Base-by-base conservation (phyloP, 495 filamentous ascomycete genomes). In the Daldinia bambusicola region DNA sequence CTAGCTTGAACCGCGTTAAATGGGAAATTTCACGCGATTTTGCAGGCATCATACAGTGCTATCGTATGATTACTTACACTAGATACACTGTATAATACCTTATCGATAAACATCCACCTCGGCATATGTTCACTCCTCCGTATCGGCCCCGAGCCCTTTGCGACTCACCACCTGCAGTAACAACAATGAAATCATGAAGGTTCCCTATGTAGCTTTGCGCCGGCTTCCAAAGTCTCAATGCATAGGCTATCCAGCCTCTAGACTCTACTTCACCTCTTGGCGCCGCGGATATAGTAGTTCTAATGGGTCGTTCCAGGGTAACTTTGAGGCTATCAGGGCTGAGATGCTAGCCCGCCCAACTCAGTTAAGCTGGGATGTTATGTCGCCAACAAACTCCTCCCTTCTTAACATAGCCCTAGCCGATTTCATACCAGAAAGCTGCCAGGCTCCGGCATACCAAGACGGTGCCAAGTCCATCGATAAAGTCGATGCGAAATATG, bases 361-460 rank as follows among this genome's bases (percentile, higher is more conserved):
- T 43, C 88, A 88, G 22, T 65, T 87, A 59, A 82, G 85, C 45
- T 82, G 84, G 70, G 92, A 95, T 75, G 85, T 89, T 71, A 82
- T 94, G 74, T 82, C 85, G 43, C 87, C 90, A 2, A 86, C 84
- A 32, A 84, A 83, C 3, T 91, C 90, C 0, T 83, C 91, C 76
- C 87, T 92, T 3, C 83, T 95, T 43, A 82, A 83, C 68, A 80
- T 87, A 37, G 86, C 89, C 20, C 86, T 97, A 14, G 73, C 76
- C 16, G 88, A 89, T 68, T 84, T 90, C 70, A 79, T 95, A 36
- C 81, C 78, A 6, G 13, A 36, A 20, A 62, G 45, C n/a, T 72
- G 50, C 31, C 36, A 37, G 2, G 26, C 74, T 14, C 55, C 51
- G 6, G 52, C 38, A 9, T 70, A 62, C 51, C 45, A 55, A 10